These are phyloP conservation scores for Sutorius australiensis DNA, from an alignment of 768 basidiomycete genomes.

Conservation along the genomic window DNA sequence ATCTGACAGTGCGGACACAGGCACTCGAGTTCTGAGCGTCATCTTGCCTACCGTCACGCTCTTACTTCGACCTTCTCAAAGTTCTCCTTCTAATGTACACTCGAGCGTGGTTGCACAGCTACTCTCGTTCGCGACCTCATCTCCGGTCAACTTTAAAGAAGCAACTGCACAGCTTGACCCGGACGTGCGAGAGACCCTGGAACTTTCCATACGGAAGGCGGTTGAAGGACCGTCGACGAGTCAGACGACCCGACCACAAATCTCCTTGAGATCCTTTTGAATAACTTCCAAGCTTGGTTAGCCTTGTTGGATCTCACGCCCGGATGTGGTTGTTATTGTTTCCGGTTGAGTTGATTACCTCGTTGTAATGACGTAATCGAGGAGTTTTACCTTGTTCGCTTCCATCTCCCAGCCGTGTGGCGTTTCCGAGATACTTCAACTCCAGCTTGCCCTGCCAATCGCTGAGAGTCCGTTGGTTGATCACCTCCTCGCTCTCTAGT, in stretches of 20 bases:
- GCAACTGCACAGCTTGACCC: constrained; percentile 66
- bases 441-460: too few species aligned
- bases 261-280: constrained; percentile 71
- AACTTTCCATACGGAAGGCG: constrained; percentile 73
- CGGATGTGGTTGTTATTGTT: too few species aligned
- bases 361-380: too few species aligned
- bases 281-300: too few species aligned
- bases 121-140: constrained; percentile 64
- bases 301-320: too few species aligned
- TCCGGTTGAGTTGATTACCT: too few species aligned
- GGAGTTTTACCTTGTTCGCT: too few species aligned
- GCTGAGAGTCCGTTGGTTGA: too few species aligned
- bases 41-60: constrained; percentile 74
- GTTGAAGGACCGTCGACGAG: constrained; percentile 46
- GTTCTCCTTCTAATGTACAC: constrained; percentile 44
- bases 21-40: constrained; percentile 62
- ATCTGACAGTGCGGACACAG: constrained; percentile 36
- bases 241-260: constrained; percentile 63
- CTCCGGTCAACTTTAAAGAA: constrained; percentile 80
- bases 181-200: constrained; percentile 57
- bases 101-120: constrained; percentile 62
- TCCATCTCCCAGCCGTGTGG: too few species aligned
- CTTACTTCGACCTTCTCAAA: constrained; percentile 53
- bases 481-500: too few species aligned
- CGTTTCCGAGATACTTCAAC: too few species aligned